A percentile compares a stretch with the other conserved stretches of the same genome.
Evolutionary conservation across 352 stramenopile species (phyloP).

Genomic region (Pythium grandisporangium): DNA sequence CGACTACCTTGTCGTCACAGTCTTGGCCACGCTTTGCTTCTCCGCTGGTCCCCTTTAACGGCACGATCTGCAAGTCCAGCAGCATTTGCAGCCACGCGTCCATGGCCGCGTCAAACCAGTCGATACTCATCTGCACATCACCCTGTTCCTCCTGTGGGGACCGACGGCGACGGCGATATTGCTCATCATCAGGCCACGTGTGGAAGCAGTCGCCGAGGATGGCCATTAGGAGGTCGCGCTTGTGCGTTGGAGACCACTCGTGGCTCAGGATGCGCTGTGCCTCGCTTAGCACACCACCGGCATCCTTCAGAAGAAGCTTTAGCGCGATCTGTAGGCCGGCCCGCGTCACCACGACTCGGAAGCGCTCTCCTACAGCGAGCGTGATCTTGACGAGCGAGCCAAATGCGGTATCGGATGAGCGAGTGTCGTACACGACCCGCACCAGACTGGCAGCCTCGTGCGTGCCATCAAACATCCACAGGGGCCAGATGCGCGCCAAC

Average conservation of each 20-base stretch:
- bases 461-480: constrained; percentile 68
- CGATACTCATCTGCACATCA: too few species aligned
- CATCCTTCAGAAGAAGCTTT: constrained; percentile 24
- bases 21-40: not conserved
- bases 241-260: constrained; percentile 34
- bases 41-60: not conserved
- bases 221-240: constrained; percentile 26
- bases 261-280: constrained; percentile 17
- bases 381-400: constrained; percentile 53
- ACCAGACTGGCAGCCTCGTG: constrained; percentile 50
- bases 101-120: constrained; percentile 61
- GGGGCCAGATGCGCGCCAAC: constrained; percentile 49
- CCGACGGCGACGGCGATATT: constrained; percentile 3
- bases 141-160: constrained; percentile 16
- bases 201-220: constrained; percentile 42
- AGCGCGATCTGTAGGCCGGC: constrained; percentile 33
- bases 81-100: constrained; percentile 49
- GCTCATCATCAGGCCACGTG: too few species aligned
- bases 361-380: constrained; percentile 26
- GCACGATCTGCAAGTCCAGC: constrained; percentile 34
- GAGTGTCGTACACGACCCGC: constrained; percentile 50
- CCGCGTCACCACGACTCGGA: constrained; percentile 26
- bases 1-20: not conserved
- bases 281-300: constrained; percentile 16
- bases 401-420: constrained; percentile 55